Conservation (phyloP, 805 yeast species). For the Myxozyma mucilagina region DNA sequence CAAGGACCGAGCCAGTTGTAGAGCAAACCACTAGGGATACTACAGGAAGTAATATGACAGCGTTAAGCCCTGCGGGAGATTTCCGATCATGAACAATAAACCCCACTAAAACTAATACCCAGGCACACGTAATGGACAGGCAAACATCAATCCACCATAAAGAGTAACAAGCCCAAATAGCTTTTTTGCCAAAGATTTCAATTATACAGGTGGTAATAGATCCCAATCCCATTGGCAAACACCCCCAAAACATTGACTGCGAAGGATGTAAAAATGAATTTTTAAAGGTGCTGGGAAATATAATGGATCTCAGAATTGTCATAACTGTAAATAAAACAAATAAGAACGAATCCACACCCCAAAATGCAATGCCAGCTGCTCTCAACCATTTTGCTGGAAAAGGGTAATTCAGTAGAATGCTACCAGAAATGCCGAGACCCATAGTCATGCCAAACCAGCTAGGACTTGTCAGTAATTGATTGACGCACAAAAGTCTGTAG, state of each 20-base stretch:
- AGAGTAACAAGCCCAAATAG: conserved; percentile 55
- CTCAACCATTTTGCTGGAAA: conserved; percentile 61
- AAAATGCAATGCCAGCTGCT: conserved; percentile 59
- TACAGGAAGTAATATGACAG: conserved; percentile 68
- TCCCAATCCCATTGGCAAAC: conserved; percentile 75
- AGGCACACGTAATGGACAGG: conserved; percentile 58
- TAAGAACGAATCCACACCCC: conserved; percentile 55
- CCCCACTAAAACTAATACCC: conserved; percentile 59
- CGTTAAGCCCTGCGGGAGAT: conserved; percentile 49
- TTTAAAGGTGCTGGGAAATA: conserved; percentile 40
- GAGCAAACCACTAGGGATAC: conserved; percentile 77
- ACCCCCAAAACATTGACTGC: conserved; percentile 68
- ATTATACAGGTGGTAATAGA: conserved; percentile 63
- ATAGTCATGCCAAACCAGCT: conserved; percentile 70
- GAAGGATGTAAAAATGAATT: conserved; percentile 45
- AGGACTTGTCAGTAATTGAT: not conserved
- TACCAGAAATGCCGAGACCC: conserved; percentile 79
- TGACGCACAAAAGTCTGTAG: not conserved
- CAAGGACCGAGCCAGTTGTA: conserved; percentile 64
- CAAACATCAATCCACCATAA: conserved; percentile 74
- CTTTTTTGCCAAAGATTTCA: conserved; percentile 45
- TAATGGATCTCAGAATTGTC: conserved; percentile 47
- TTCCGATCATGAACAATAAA: conserved; percentile 44
- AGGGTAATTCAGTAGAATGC: conserved; percentile 65
- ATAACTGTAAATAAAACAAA: conserved; percentile 46